These are phyloP conservation scores for Pyrenopolyporus hunteri DNA, from an alignment of 495 filamentous ascomycete species.

Conservation along the genomic window DNA sequence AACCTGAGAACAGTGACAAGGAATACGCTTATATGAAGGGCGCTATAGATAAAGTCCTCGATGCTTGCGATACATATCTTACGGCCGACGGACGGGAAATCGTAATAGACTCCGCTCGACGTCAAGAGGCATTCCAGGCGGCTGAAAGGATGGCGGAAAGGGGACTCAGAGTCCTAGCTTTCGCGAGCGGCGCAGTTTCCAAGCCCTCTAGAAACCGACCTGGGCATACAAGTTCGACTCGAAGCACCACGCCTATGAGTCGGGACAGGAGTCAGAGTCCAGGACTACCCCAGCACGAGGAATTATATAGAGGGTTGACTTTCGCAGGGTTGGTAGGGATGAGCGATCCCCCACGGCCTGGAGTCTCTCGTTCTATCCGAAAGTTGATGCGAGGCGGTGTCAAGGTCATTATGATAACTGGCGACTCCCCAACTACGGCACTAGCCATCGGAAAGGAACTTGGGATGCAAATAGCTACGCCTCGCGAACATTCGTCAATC, in stretches of 20 bases:
- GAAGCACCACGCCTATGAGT: conserved; percentile 42
- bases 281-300: conserved; percentile 61
- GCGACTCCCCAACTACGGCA: conserved; percentile 92
- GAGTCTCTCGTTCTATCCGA: conserved; percentile 86
- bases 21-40: conserved; percentile 94
- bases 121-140: conserved; percentile 75
- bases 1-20: conserved; percentile 56
- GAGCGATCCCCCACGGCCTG: conserved; percentile 91
- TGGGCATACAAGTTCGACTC: conserved; percentile 30
- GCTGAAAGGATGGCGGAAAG: conserved; percentile 89
- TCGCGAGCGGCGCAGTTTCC: conserved; percentile 75
- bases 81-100: conserved; percentile 86
- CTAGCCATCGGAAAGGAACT: conserved; percentile 91
- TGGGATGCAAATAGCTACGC: conserved; percentile 75
- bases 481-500: conserved; percentile 50
- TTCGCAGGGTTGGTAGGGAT: conserved; percentile 95
- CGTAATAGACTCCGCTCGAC: conserved; percentile 78
- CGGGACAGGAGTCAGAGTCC: conserved; percentile 49
- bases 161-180: conserved; percentile 89
- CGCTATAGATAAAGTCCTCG: conserved; percentile 85
- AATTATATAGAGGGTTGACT: conserved; percentile 77
- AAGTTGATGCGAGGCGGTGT: conserved; percentile 92
- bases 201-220: conserved; percentile 44
- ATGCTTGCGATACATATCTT: conserved; percentile 88
- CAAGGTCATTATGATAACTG: conserved; percentile 98